Base-by-base conservation (phyloP, 495 filamentous ascomycete species). In the Tricharina praecox region DNA sequence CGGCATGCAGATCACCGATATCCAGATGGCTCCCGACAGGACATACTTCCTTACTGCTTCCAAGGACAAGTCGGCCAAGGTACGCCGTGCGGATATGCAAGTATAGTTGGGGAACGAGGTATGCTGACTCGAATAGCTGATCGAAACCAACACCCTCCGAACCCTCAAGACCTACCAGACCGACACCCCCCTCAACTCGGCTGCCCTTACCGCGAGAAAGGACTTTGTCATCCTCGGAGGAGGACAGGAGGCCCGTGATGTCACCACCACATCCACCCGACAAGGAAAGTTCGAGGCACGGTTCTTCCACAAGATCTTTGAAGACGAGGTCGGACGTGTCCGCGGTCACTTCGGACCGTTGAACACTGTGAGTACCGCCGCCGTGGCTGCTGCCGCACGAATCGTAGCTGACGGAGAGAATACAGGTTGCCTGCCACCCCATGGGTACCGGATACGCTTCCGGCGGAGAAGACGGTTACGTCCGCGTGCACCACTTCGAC, bases 251-350 rank as follows among this genome's bases (percentile, higher is more conserved):
- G 90, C 90, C 57, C 94, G 94, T 84, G 90, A 95, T 65, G 90
- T 97, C 64, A 97, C 90, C n/a, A 92, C 82, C 15, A 97, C 90
- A 33, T 79, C 78, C 23, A 77, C 83, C 9, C 75, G 90, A 40
- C 90, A 96, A 67, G 90, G 90, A 65, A 95, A 95, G 67, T 97
- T 97, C 71, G 90, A 97, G 65, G 92, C 90, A 20, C 75, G 90
- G 43, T 95, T 97, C 73, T 97, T 93, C 72, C 90, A 97, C 76
- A 93, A 88, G 71, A 77, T 97, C 58, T 95, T 97, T 64, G 85
- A 93, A 67, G 88, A 95, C 63, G 90, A 97, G 72, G 92, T 95
- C 63, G 92, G 90, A 52, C 76, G 90, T 65, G 90, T 97, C 53
- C 72, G 85, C 55, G 90, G 90, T 38, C 90, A 97, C 66, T 97